Base-by-base conservation (phyloP, 2,329 filamentous ascomycete species). In the Colletotrichum gloeosporioides region DNA sequence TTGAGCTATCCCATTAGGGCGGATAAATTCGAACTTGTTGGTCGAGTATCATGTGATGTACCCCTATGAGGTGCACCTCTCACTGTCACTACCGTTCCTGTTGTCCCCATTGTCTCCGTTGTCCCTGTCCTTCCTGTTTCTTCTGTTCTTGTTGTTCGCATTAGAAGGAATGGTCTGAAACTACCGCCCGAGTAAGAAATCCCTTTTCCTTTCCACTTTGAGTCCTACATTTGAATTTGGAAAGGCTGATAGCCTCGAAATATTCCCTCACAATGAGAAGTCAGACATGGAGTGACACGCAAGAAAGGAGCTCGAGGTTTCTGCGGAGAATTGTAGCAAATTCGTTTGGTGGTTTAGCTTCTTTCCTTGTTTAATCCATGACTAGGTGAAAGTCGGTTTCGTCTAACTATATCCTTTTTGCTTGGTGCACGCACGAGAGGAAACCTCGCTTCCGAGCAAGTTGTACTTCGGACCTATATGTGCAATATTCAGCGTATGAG, bases 361-460 rank as follows among this genome's bases (percentile, higher is more conserved):
- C 36, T 44, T 18, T 44, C 8, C 8, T 6, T 18, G 8, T 10
- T 3, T 10, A 10, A 8, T 18, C 16, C 16, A 10, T 10, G 16
- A 4, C 36, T 18, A 18, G 16, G 1, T 3, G 2, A 39, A 39
- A 44, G 0, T 16, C 4, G 4, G 4, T 9, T 10, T n/a, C 6
- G 2, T n/a, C 39, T 6, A 8, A n/a, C 16, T 1, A 8, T 44
- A 44, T n/a, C 4, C 4, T 44, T 10, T 10, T 5, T 44, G 16
- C 0, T 10, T 6, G 1, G 16, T 44, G 8, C 2, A 18, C 36
- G 0, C 3, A 8, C 0, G 7, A 36, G 2, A n/a, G 36, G 4
- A 10, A 18, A 1, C 16, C 4, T 44, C 36, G 8, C 36, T 18
- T 44, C 36, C 3, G 16, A 39, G 36, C 4, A 16, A 36, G 13